Percentiles rank a stretch among this genome's conserved stretches.
phyloP scores from a whole-genome alignment of 352 stramenopile species.

The Phytophthora citrophthora region DNA sequence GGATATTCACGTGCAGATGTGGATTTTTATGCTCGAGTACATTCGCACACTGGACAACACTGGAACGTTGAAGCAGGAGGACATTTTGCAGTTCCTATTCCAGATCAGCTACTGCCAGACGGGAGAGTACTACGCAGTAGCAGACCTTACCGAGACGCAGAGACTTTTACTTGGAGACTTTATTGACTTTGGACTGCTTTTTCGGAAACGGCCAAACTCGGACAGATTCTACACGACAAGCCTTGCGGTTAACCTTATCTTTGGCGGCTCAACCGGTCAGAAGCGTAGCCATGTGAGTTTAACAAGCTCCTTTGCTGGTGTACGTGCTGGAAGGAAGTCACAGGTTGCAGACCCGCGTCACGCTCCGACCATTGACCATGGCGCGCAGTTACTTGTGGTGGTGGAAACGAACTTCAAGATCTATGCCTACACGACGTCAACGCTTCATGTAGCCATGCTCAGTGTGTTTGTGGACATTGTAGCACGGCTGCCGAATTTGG shows the following conservation, averaged over 20 bases:
- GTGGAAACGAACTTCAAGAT: constrained; percentile 95
- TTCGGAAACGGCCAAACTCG: constrained; percentile 57
- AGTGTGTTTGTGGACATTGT: constrained; percentile 92
- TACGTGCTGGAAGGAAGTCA: constrained; percentile 50
- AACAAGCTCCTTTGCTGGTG: constrained; percentile 51
- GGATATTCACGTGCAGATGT: constrained; percentile 92
- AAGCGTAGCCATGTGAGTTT: constrained; percentile 59
- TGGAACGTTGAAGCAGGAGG: constrained; percentile 77
- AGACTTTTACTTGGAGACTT: constrained; percentile 84
- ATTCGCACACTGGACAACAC: constrained; percentile 85
- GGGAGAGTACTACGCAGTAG: constrained; percentile 83
- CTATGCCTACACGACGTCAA: constrained; percentile 91
- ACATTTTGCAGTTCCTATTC: constrained; percentile 91
- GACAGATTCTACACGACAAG: constrained; percentile 91
- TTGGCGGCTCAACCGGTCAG: constrained; percentile 75
- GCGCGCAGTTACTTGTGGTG: constrained; percentile 66
- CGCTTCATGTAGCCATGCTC: constrained; percentile 93
- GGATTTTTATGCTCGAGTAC: constrained; percentile 92
- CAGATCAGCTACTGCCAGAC: constrained; percentile 91
- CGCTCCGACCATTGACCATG: constrained; percentile 40
- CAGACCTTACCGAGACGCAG: constrained; percentile 78
- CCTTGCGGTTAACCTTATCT: constrained; percentile 91
- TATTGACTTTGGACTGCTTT: constrained; percentile 88
- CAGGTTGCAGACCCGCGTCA: constrained; percentile 46
- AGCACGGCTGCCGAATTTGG: constrained; percentile 88